A percentile compares a stretch with the other conserved stretches of the same genome.
These are phyloP conservation scores for Microstegium vimineum DNA, from an alignment of 176 grass and related monocot species.

Conservation along the genomic window DNA sequence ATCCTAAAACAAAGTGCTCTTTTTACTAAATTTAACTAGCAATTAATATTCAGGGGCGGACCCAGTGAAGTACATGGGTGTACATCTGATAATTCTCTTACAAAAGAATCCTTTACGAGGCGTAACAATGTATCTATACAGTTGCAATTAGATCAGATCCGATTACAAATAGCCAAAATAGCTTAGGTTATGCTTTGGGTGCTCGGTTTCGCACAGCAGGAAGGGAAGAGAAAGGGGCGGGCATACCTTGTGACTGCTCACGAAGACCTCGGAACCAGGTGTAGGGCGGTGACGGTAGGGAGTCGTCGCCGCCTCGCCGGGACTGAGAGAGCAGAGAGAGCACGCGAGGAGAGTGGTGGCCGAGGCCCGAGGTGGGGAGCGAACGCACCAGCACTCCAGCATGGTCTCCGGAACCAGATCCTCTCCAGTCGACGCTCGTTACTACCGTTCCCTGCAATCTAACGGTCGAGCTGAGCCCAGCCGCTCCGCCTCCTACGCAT, in stretches of 20 bases:
- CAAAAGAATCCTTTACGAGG: neutral
- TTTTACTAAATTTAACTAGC: constrained; percentile 2
- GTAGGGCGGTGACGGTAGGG: neutral
- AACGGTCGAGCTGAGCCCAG: too few species aligned
- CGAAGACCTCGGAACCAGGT: neutral
- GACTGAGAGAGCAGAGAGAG: too few species aligned
- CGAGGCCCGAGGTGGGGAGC: neutral
- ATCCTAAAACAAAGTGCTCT: neutral
- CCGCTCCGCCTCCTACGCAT: too few species aligned
- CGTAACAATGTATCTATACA: neutral
- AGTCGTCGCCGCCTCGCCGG: neutral
- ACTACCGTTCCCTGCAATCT: too few species aligned
- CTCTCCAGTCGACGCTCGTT: too few species aligned
- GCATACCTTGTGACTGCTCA: neutral
- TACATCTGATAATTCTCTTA: neutral
- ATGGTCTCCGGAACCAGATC: too few species aligned
- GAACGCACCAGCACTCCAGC: neutral
- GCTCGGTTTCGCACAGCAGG: neutral
- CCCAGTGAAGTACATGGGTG: neutral
- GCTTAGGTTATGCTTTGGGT: neutral
- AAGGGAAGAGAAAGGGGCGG: neutral
- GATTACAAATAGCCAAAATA: neutral
- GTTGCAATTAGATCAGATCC: neutral
- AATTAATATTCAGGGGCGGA: neutral
- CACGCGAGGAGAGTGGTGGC: neutral